Base-by-base conservation (phyloP, 2,329 filamentous ascomycete species). In the Fusarium fracticaudum region DNA sequence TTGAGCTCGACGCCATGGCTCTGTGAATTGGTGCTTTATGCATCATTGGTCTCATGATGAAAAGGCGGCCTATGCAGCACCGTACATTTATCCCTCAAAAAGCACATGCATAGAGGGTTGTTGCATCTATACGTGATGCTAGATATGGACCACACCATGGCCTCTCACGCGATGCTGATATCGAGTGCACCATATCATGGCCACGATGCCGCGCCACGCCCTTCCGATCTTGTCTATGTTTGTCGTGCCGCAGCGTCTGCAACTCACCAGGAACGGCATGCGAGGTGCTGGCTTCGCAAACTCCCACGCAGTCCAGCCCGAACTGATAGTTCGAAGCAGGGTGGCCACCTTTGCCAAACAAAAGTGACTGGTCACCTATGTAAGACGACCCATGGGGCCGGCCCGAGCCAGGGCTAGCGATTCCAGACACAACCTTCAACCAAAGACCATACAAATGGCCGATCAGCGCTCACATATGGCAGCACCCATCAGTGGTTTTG, bases 341-440 rank as follows among this genome's bases (percentile, higher is more conserved):
- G 64, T 66, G 60, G 64, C 68, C 68, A 72, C 57, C 61, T 69
- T 63, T 53, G 69, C 62, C 58, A 57, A 57, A 33, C 50, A 69
- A 71, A 78, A 66, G 35, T 77, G 77, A 79, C 59, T 54, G 66
- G 69, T 78, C 77, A 78, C 59, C 60, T 58, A 71, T 77, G 74
- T 73, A 75, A 71, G 71, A 58, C 74, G 60, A 72, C 76, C 76
- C 77, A 77, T 79, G 77, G 76, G 77, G 53, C 77, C 77, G 77
- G 77, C 76, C 77, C 77, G 77, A 78, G 77, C 74, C 76, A 77
- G 62, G 58, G 50, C 58, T 57, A 58, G 50, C 64, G 48, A 74
- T 62, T 65, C 38, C 40, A 60, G 40, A 61, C 63, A 55, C 48
- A 45, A 58, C 60, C 68, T 53, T 59, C 33, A 55, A 59, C 48